Evolutionary conservation across 2,329 filamentous ascomycete species (phyloP).

Genomic region (Fusarium dimerum): DNA sequence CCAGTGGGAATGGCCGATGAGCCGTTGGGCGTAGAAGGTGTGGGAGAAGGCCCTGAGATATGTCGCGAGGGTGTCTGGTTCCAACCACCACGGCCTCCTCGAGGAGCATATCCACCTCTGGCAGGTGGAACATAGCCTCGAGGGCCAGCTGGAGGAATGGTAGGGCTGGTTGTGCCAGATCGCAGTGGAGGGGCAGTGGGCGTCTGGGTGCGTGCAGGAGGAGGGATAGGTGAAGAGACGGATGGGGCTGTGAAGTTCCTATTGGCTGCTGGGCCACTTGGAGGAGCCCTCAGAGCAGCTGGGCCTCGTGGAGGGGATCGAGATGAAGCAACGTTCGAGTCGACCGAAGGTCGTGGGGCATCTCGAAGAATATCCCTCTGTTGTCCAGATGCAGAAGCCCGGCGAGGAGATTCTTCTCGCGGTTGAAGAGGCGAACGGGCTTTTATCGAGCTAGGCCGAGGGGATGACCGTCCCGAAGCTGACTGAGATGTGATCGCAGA

Average conservation of each 20-base stretch:
- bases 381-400: constrained; percentile 23
- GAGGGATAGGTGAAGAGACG: constrained; percentile 36
- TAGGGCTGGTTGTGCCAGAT: constrained; percentile 46
- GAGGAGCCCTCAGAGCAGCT: constrained; percentile 52
- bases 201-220: constrained; percentile 37
- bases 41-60: constrained; percentile 36
- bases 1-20: constrained; percentile 49
- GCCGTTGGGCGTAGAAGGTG: constrained; percentile 43
- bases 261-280: constrained; percentile 43
- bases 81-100: constrained; percentile 51
- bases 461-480: constrained; percentile 53
- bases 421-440: constrained; percentile 48
- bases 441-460: constrained; percentile 49
- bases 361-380: constrained; percentile 27
- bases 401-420: constrained; percentile 41
- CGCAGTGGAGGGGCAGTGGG: constrained; percentile 35
- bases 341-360: constrained; percentile 29
- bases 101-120: constrained; percentile 46
- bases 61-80: constrained; percentile 35
- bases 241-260: constrained; percentile 41
- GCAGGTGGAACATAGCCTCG: constrained; percentile 52
- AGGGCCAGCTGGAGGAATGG: constrained; percentile 54
- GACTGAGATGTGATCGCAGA: constrained; percentile 53
- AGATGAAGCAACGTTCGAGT: constrained; percentile 27
- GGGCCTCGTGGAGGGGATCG: constrained; percentile 58